Base-by-base conservation (phyloP, 1,284 basidiomycete genomes). In the Ganoderma meredithae region DNA sequence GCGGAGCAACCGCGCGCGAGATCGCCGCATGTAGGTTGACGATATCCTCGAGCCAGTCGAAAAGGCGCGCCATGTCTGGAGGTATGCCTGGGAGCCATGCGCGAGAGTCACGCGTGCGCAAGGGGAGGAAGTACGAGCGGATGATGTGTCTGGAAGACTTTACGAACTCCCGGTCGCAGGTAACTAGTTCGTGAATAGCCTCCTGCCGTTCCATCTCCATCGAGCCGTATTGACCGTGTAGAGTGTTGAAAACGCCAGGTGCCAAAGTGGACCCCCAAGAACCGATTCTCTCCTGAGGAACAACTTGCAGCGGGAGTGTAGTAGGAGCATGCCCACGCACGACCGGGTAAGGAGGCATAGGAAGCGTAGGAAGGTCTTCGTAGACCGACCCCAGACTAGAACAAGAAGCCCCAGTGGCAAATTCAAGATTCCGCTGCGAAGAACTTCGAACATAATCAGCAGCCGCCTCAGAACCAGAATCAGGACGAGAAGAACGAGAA, bases 31-130 rank as follows among this genome's bases (percentile, higher is more conserved):
- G 95, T 0, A 95, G 81, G 67, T 91, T 89, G 15, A 91, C 83
- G 69, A 97, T 94, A 71, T 94, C 92, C 73, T 96, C 94, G 60
- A 96, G 81, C 88, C 92, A 93, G 77, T 95, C 94, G 70, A 97
- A 90, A 36, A 96, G 83, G 19, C 88, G 85, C 5, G 89, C 85
- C 9, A 95, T 83, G 40, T 88, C 85, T 0, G 81, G 71, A 0
- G 95, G 94, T 22, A 97, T 85, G 19, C 95, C 95, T 3, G 86
- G 81, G 49, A 97, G 90, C 94, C 95, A 97, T 2, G 83, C 75
- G 69, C 84, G 84, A 53, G 85, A 88, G 64, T 92, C 87, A 72
- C 89, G 85, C 2, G 88, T 83, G 10, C 93, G 89, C 5, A 97
- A 83, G 0, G 95, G 95, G 4, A 88, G 81, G 33, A 94, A 86